These are phyloP conservation scores for Corylus americana DNA, from an alignment of 306 rosid genomes.

Conservation along the genomic window DNA sequence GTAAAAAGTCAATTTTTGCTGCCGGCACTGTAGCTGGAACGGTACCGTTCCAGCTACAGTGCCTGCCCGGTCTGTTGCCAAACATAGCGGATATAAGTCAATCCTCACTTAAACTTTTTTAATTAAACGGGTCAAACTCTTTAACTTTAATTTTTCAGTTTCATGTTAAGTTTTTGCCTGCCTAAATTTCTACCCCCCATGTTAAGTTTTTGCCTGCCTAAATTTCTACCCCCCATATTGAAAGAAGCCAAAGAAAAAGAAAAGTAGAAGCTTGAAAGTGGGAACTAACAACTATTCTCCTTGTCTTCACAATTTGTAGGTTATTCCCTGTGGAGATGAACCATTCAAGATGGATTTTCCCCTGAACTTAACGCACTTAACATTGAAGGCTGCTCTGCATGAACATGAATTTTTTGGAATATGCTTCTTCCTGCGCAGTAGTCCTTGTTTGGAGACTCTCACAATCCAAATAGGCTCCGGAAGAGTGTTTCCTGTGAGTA, in stretches of 20 bases:
- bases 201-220: too few species aligned
- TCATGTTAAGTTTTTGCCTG: too few species aligned
- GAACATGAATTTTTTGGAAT: conserved; percentile 38
- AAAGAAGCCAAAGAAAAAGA: background rate
- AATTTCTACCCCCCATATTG: too few species aligned
- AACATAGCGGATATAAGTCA: too few species aligned
- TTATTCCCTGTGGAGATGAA: conserved; percentile 36
- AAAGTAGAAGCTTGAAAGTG: background rate
- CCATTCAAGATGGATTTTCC: background rate
- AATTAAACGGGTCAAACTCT: too few species aligned
- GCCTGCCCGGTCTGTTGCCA: too few species aligned
- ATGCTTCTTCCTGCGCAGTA: conserved; percentile 45
- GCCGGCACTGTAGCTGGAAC: too few species aligned
- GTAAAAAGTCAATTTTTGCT: too few species aligned
- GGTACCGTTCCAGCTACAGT: too few species aligned
- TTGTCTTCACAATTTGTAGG: conserved; percentile 13
- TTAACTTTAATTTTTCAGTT: too few species aligned
- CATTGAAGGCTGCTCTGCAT: conserved; percentile 41
- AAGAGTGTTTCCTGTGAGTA: conserved; percentile 28
- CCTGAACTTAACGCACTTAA: conserved; percentile 43
- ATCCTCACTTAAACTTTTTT: too few species aligned
- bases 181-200: too few species aligned
- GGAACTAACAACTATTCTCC: background rate
- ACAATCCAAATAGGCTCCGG: conserved; percentile 30
- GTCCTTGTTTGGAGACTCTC: conserved; percentile 35